phyloP scores from a whole-genome alignment of 768 basidiomycete genomes.

The Kwoniella heveanensis region DNA sequence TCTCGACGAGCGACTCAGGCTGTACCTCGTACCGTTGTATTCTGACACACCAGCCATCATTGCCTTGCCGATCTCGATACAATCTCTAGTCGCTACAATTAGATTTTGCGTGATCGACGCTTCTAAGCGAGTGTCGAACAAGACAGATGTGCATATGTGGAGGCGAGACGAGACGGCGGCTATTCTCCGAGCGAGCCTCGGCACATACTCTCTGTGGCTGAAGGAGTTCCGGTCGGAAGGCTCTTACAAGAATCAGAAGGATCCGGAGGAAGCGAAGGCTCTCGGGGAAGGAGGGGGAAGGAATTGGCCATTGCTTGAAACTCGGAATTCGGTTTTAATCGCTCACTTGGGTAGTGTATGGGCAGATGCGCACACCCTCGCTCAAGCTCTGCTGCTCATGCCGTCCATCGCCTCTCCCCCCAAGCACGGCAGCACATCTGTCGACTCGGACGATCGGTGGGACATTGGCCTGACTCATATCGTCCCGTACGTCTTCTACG shows the following conservation, averaged over 20 bases:
- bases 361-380: conserved; percentile 38
- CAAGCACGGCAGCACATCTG: no score
- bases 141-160: conserved; percentile 22
- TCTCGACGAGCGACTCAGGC: conserved; percentile 28
- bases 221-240: conserved; percentile 14
- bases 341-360: conserved; percentile 38
- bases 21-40: conserved; percentile 30
- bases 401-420: conserved; percentile 29
- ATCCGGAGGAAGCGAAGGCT: background rate
- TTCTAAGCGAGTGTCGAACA: conserved; percentile 7
- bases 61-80: conserved; percentile 30
- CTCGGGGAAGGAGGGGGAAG: conserved; percentile 13
- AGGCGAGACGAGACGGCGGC: conserved; percentile 32
- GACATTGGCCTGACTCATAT: conserved; percentile 35
- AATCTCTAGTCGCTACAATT: conserved; percentile 38
- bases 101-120: conserved; percentile 37
- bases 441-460: background rate
- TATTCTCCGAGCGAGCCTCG: conserved; percentile 35
- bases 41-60: conserved; percentile 30
- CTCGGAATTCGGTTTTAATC: conserved; percentile 40
- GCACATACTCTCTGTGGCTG: conserved; percentile 24
- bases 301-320: conserved; percentile 37
- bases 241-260: no score
- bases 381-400: conserved; percentile 47
- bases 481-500: conserved; percentile 37